Conservation (phyloP, 2,329 filamentous ascomycete species). For the Ophiostoma novo-ulmi region DNA sequence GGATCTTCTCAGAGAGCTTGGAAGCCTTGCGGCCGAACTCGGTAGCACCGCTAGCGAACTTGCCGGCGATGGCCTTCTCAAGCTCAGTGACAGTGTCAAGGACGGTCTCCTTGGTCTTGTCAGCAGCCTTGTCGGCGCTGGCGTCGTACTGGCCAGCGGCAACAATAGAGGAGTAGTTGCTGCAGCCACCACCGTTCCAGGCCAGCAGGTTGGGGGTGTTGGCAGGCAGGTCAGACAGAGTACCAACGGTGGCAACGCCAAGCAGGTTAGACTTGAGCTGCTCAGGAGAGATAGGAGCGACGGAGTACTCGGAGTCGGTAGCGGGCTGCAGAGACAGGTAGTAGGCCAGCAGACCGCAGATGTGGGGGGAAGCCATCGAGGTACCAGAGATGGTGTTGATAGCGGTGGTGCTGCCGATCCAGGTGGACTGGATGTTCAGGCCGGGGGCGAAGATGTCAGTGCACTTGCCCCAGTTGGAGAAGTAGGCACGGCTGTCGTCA, state of each 20-base stretch:
- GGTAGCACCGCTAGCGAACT: conserved; percentile 52
- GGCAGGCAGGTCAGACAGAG: conserved; percentile 73
- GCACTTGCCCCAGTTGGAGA: conserved; percentile 99
- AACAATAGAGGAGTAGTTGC: conserved; percentile 84
- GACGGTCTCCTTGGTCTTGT: conserved; percentile 37
- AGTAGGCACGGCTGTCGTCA: conserved; percentile 94
- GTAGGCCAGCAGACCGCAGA: conserved; percentile 94
- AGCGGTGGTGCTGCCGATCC: conserved; percentile 94
- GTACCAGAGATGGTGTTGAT: conserved; percentile 99
- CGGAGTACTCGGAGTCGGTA: conserved; percentile 82
- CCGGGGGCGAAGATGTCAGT: conserved; percentile 98
- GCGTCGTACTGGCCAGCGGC: conserved; percentile 62
- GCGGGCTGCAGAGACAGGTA: conserved; percentile 93
- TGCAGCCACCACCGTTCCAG: conserved; percentile 95
- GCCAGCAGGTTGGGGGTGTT: conserved; percentile 92
- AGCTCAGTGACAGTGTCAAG: conserved; percentile 51
- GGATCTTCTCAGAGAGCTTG: conserved; percentile 59
- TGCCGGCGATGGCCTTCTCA: conserved; percentile 54
- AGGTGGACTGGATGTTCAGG: conserved; percentile 94
- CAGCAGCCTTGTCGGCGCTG: conserved; percentile 30
- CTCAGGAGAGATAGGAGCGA: conserved; percentile 83
- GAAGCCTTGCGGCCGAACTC: conserved; percentile 52
- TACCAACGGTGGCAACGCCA: conserved; percentile 70
- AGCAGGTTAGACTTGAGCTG: conserved; percentile 90
- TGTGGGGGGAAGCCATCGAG: conserved; percentile 97